Percentiles rank a stretch among this genome's conserved stretches.
phyloP scores from a whole-genome alignment of 1,284 basidiomycete genomes.

The Trametes sp. region DNA sequence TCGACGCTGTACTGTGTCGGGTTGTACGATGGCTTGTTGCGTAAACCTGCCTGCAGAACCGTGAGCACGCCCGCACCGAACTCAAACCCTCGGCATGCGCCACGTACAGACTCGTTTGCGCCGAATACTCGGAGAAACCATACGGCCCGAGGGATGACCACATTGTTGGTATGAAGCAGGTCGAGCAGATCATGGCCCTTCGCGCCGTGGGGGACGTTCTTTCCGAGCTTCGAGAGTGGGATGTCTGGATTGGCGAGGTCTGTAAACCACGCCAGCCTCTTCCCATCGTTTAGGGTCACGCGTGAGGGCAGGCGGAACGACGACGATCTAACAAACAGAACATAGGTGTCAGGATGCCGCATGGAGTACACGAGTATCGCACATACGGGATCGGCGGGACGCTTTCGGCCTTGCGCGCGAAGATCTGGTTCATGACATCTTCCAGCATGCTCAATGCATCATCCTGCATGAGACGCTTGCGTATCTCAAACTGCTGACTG shows the following conservation, averaged over 20 bases:
- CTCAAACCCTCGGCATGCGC: not conserved
- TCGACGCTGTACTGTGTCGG: conserved; percentile 89
- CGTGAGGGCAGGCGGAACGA: conserved; percentile 87
- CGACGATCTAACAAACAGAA: conserved; percentile 58
- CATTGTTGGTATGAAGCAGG: conserved; percentile 81
- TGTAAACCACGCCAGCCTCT: conserved; percentile 88
- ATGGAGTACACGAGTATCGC: not conserved
- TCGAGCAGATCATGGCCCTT: conserved; percentile 94
- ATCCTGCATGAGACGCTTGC: conserved; percentile 56
- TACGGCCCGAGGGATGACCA: conserved; percentile 87
- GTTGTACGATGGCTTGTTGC: conserved; percentile 77
- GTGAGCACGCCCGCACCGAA: not conserved
- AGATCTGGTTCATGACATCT: conserved; percentile 82
- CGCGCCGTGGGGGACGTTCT: conserved; percentile 92
- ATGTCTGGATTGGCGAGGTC: conserved; percentile 92
- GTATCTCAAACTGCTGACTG: conserved; percentile 63
- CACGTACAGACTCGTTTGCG: conserved; percentile 88
- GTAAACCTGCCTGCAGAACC: conserved; percentile 63
- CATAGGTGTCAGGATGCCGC: not conserved
- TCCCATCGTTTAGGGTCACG: conserved; percentile 90
- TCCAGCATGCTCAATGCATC: conserved; percentile 74
- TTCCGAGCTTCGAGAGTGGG: conserved; percentile 88
- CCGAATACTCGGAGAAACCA: conserved; percentile 97
- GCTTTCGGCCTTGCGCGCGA: conserved; percentile 66
- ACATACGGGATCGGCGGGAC: conserved; percentile 65